These are phyloP conservation scores for Gorgonomyces haynaldii DNA, from an alignment of 192 early-diverging fungal species.

Conservation along the genomic window DNA sequence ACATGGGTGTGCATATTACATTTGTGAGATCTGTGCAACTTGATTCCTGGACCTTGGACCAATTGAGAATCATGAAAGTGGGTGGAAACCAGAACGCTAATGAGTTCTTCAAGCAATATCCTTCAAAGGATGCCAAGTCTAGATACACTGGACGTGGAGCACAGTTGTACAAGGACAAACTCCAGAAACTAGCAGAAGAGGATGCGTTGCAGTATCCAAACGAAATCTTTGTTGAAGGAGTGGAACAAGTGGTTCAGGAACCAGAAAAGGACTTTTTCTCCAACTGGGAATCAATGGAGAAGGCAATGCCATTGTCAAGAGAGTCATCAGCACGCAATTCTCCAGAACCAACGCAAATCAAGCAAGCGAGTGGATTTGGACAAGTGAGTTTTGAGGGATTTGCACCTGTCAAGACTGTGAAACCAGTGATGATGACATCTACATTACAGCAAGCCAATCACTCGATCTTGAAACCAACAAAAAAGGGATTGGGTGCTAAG, in stretches of 20 bases:
- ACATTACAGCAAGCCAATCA: too few species aligned
- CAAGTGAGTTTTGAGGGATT: too few species aligned
- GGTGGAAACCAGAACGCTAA: constrained; percentile 75
- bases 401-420: too few species aligned
- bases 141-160: constrained; percentile 71
- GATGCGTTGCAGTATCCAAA: constrained; percentile 41
- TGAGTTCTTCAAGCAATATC: constrained; percentile 60
- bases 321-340: too few species aligned
- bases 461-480: too few species aligned
- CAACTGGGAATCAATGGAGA: too few species aligned
- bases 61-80: constrained; percentile 74
- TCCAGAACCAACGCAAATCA: constrained; percentile 26
- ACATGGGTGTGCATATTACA: constrained; percentile 93
- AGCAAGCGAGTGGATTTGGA: too few species aligned
- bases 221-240: constrained; percentile 27
- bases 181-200: constrained; percentile 57
- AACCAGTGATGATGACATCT: too few species aligned
- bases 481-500: constrained; percentile 83
- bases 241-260: constrained; percentile 7
- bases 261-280: constrained; percentile 55
- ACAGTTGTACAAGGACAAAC: constrained; percentile 67
- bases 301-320: too few species aligned
- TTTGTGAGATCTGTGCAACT: constrained; percentile 89
- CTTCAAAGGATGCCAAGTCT: constrained; percentile 58
- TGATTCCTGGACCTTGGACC: constrained; percentile 88